Evolutionary conservation across 306 rosid species (phyloP), one percentile per base, ranked within the genome.

Genomic region (Potentilla sterilis): DNA sequence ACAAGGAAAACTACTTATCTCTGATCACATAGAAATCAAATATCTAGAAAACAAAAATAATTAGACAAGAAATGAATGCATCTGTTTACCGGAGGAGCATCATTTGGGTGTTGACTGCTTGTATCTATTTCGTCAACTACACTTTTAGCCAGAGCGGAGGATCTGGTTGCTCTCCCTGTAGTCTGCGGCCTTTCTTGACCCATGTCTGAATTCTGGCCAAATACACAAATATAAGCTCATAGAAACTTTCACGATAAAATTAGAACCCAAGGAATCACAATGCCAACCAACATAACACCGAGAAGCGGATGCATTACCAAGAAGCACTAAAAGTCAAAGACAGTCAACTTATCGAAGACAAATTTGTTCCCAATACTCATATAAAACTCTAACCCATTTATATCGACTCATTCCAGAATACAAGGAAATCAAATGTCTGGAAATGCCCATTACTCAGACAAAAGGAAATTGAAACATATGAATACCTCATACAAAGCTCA

Each of bases 161-260:
- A 87, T 83, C 98, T 87, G 2, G 96, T 94, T 38, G 70, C 77
- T 87, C 97, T 90, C 80, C 92, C 83, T 28, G 79, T 69, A 77
- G 70, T 43, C 76, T 79, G 82, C 13, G 88, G 82, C 76, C 76
- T 48, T 86, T 79, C 90, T 59, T 81, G 92, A 51, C 85, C 90
- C 96, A 91, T 94, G 72, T 49, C 77, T 76, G 18, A 49, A 67
- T 54, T 42, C 46, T 68, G 19, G 73, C 42, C 52, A 4, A 24
- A 67, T 52, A 52, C 11, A 22, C 19, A 4, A 55, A 47, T 68
- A 22, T 19, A 41, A 28, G 11, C 67, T 54, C 42, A 62, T 5
- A 34, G 19, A 14, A 62, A 2, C 42, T 37, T 34, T 4, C 28
- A 57, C 24, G 64, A 58, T 11, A 24, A 22, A 24, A 24, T 21